Evolutionary conservation across 2,329 filamentous ascomycete species (phyloP).

Genomic region (Aureobasidium sp.): DNA sequence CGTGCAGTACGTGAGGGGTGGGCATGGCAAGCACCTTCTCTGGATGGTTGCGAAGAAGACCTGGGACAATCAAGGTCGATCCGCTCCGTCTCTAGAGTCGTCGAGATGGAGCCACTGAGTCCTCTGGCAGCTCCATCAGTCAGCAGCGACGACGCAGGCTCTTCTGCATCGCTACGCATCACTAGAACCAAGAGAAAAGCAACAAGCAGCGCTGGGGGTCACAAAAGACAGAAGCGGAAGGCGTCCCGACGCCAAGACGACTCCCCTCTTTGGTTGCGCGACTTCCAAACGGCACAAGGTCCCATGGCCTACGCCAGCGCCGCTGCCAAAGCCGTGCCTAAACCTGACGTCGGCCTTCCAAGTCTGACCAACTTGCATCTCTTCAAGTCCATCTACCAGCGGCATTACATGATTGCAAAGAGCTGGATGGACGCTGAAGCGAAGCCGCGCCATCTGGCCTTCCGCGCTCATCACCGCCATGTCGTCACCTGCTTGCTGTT

Average conservation of each 20-base stretch:
- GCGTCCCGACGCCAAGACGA: slow-evolving; percentile 38
- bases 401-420: slow-evolving; percentile 82
- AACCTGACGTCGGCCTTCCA: slow-evolving; percentile 71
- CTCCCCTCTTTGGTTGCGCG: slow-evolving; percentile 40
- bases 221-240: slow-evolving; percentile 52
- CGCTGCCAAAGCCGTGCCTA: slow-evolving; percentile 73
- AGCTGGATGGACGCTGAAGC: slow-evolving; percentile 82
- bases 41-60: slow-evolving; percentile 71
- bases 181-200: slow-evolving; percentile 35
- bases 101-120: slow-evolving; percentile 2
- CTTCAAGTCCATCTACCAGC: slow-evolving; percentile 92
- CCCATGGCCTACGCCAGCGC: slow-evolving; percentile 80
- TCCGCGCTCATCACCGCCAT: slow-evolving; percentile 91
- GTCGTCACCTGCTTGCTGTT: slow-evolving; percentile 98
- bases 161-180: slow-evolving; percentile 23
- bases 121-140: slow-evolving; percentile 11
- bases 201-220: slow-evolving; percentile 32
- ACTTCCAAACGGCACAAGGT: slow-evolving; percentile 59
- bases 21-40: slow-evolving; percentile 84
- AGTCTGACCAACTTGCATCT: slow-evolving; percentile 79
- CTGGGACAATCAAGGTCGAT: slow-evolving; percentile 51
- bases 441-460: slow-evolving; percentile 85
- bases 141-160: slow-evolving; percentile 19
- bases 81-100: slow-evolving; percentile 20
- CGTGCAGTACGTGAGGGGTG: slow-evolving; percentile 85